Conservation (phyloP, 345 rosid species). For the Heritiera fomes region DNA sequence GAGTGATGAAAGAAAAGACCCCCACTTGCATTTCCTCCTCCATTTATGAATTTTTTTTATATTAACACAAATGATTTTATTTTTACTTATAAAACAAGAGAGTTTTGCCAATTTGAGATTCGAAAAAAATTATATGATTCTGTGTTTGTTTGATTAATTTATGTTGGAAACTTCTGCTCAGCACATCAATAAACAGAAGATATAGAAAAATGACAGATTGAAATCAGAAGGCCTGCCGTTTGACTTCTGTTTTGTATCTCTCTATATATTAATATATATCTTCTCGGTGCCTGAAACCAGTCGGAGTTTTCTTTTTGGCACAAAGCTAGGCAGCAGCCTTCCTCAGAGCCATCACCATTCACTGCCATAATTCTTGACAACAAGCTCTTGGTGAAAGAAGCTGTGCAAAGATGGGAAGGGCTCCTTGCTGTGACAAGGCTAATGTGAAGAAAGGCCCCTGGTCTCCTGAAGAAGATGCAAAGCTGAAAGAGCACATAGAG, state of each 20-base stretch:
- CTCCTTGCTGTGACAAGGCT: slow-evolving; percentile 93
- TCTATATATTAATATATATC: slow-evolving; percentile 12
- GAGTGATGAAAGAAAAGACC: not conserved
- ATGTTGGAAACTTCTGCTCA: slow-evolving; percentile 31
- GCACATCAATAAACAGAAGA: slow-evolving; percentile 12
- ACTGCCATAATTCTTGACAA: not conserved
- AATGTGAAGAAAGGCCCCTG: slow-evolving; percentile 92
- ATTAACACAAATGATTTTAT: too few relatives aligned
- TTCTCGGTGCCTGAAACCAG: slow-evolving; percentile 7
- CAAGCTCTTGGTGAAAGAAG: not conserved
- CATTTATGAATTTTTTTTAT: too few relatives aligned
- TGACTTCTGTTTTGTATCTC: slow-evolving; percentile 37
- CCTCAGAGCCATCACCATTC: not conserved
- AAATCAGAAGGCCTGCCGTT: slow-evolving; percentile 28
- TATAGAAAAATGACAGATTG: slow-evolving; percentile 23
- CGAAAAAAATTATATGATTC: not conserved
- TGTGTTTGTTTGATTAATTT: slow-evolving; percentile 12
- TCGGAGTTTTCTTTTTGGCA: slow-evolving; percentile 4
- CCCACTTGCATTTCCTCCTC: too few relatives aligned
- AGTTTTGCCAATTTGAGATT: too few relatives aligned
- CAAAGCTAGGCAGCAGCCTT: slow-evolving; percentile 5
- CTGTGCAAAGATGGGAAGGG: slow-evolving; percentile 68
- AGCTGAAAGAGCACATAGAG: slow-evolving; percentile 67
- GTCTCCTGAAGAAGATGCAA: slow-evolving; percentile 97
- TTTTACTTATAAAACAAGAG: too few relatives aligned